Evolutionary conservation across 345 rosid genomes (phyloP), one percentile per base, ranked within the genome.

Genomic region (Euphorbia tirucalli): DNA sequence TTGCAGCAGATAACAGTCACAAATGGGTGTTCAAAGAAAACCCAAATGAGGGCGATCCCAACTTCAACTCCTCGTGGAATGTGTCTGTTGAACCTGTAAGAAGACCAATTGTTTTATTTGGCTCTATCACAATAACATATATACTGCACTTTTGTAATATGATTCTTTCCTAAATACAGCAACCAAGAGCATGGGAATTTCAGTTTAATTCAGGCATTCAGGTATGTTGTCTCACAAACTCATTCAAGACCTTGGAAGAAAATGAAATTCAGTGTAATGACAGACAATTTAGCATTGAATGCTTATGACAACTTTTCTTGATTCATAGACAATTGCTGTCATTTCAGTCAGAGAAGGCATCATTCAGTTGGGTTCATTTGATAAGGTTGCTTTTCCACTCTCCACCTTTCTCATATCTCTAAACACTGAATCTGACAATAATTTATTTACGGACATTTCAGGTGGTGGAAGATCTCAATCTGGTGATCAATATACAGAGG

Each of bases 1-100:
- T 89, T 77, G 92, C 95, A 44, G 95, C 90, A 55, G 95, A 89
- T 19, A 83, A 82, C 71, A 85, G 89, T 75, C 95, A 89, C 81
- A 89, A 82, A 75, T 89, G 92, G 95, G 86, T 87, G 55, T 81
- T 80, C 56, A 86, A 74, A 58, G 89, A 83, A 74, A 75, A 74
- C 69, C 59, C 74, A 65, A 83, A 70, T 77, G 85, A 83, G 70
- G 76, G 30, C 66, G 92, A 87, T 66, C 80, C 86, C 28, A 76
- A 71, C 52, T 71, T 70, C 74, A 61, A 77, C 75, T 78, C 90
- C 70, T 76, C 90, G 7, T 86, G 89, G 89, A 89, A 82, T 68
- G 14, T 76, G 75, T 73, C 87, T 4, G 64, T 72, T 44, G 95
- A 89, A 69, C 89, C 90, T 35, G 95, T 89, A 87, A 87, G 90